phyloP scores from a whole-genome alignment of 352 stramenopile species.

The Phytopythium ostracodes region DNA sequence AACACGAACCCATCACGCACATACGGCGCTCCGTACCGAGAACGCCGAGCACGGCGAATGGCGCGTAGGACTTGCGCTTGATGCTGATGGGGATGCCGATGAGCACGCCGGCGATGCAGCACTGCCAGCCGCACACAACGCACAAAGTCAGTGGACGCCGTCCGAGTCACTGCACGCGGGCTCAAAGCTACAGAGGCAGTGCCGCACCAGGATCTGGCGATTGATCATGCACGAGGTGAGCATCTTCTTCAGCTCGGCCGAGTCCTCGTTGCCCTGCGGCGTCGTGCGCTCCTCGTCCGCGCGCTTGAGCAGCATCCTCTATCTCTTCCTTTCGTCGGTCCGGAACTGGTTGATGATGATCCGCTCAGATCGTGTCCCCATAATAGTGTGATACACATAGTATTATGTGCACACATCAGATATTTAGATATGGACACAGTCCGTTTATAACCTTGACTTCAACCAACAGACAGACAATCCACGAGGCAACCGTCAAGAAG shows the following conservation, averaged over 20 bases:
- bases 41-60: conserved; percentile 72
- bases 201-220: conserved; percentile 62
- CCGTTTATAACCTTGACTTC: background rate
- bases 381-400: background rate
- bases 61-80: conserved; percentile 72
- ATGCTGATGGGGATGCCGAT: conserved; percentile 84
- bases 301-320: conserved; percentile 53
- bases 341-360: too few relatives aligned
- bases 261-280: conserved; percentile 67
- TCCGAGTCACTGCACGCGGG: too few relatives aligned
- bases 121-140: conserved; percentile 25
- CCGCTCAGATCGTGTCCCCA: background rate
- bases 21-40: conserved; percentile 33
- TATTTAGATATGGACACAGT: background rate
- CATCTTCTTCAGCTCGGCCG: conserved; percentile 71
- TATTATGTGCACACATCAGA: background rate
- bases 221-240: conserved; percentile 86
- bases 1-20: background rate
- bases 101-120: conserved; percentile 73
- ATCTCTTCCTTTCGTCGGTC: background rate
- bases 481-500: too few relatives aligned
- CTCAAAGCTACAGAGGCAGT: too few relatives aligned
- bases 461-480: too few relatives aligned
- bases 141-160: background rate
- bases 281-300: conserved; percentile 33